Evolutionary conservation across 2,329 filamentous ascomycete species (phyloP), one percentile per base, ranked within the genome.

Genomic region (Fusarium begoniae): DNA sequence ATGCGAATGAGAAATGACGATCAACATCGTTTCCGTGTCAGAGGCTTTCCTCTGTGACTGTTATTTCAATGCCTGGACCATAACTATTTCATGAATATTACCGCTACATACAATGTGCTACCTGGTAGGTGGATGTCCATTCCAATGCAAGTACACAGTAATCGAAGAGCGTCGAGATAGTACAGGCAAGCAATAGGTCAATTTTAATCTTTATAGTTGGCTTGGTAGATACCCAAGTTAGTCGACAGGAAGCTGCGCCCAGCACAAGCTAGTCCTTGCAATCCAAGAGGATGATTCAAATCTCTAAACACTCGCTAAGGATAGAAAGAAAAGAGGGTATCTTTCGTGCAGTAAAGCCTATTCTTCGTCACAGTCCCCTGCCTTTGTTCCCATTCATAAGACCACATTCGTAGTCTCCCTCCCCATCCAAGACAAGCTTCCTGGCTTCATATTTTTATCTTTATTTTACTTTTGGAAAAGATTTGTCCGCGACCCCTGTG

Each of bases 401-500:
- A 57, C 32, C 20, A 63, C 48, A 43, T 30, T 44, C n/a, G 40
- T 44, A 26, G 38, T 66, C 30, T 47, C 38, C 28, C 40, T 15
- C 40, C 22, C 32, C n/a, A 30, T 26, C 41, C 28, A 62, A 38
- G n/a, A 18, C 22, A 40, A 13, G 15, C 12, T 22, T 53, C 24
- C 8, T 12, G 7, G 26, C 35, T 35, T 26, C 14, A 12, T 43
- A 37, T 47, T 22, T 37, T 37, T 18, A 26, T 69, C 32, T 40
- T 47, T 18, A 18, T 37, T 18, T 30, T 69, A 81, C 64, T 81
- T 82, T 66, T 69, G 80, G 37, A 83, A 83, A 13, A 83, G 69
- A 61, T 82, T 82, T 56, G 81, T 81, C 60, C 80, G 75, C 6
- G 82, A 84, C 14, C 82, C 84, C 32, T 75, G 74, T 38, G 78